Percentiles rank a stretch among this genome's conserved stretches.
Evolutionary conservation across 140 eudicot species (phyloP).

Genomic region (Oenanthe javanica): DNA sequence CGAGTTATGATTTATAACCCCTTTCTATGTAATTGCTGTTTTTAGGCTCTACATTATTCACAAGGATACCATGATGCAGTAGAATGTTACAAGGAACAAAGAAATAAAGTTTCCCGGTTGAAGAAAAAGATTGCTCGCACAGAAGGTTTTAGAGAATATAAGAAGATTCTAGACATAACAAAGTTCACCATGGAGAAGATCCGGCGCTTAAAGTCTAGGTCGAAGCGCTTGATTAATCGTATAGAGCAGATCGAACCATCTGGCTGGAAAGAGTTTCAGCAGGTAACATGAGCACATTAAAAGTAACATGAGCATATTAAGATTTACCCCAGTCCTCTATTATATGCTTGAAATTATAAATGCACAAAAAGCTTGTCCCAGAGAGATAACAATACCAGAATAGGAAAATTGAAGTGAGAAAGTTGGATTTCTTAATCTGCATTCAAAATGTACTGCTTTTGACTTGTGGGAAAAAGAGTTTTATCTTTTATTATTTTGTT

Average conservation of each 20-base stretch:
- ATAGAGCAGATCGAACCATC: constrained; percentile 96
- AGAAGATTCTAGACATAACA: constrained; percentile 70
- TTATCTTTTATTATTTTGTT: neutral
- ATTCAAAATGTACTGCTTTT: neutral
- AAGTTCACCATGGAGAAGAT: constrained; percentile 82
- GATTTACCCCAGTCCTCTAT: neutral
- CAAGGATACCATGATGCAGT: constrained; percentile 61
- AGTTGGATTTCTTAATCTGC: neutral
- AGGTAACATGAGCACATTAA: constrained; percentile 39
- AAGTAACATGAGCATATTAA: constrained; percentile 26
- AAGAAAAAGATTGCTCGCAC: constrained; percentile 84
- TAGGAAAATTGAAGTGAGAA: neutral
- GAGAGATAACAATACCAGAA: neutral
- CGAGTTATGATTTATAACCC: neutral
- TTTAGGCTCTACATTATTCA: constrained; percentile 57
- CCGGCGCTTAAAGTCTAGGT: constrained; percentile 69
- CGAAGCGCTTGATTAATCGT: constrained; percentile 65
- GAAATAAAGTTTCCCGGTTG: constrained; percentile 83
- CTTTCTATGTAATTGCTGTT: constrained; percentile 12
- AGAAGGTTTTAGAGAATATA: constrained; percentile 91
- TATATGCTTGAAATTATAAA: neutral
- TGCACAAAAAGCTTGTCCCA: neutral
- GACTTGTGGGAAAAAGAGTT: neutral
- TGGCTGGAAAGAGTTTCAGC: constrained; percentile 98
- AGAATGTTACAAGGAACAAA: constrained; percentile 75